Evolutionary conservation across 2,329 filamentous ascomycete species (phyloP), one percentile per base, ranked within the genome.

Genomic region (Stagonosporopsis tanaceti): DNA sequence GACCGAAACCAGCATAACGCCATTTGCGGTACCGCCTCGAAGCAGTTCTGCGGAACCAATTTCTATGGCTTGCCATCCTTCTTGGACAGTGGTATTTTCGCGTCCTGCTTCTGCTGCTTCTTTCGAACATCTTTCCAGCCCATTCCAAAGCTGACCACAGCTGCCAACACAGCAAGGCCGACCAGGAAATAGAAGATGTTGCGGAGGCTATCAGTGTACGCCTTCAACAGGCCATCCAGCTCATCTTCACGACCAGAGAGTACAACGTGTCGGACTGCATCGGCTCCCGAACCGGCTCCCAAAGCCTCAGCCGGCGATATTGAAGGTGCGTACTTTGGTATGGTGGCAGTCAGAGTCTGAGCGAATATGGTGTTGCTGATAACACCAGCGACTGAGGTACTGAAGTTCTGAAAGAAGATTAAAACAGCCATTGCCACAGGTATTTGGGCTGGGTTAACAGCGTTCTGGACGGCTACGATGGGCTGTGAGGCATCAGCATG

Each of bases 331-430:
- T 71, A 68, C 17, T 50, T 48, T 0, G 39, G 28, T 2, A 73
- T 44, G 6, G 47, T 50, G 4, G 55, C 53, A 4, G 41, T 53
- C 2, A 74, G 55, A 1, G 63, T 66, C 38, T 73, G 63, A 11
- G 66, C 52, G 28, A 74, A 72, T 30, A 73, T 65, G 1, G 65
- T 63, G 38, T 67, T 72, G 24, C 68, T 70, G 8, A 73, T 58
- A 4, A 74, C 65, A 14, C 75, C 61, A 37, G 63, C 71, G 6
- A 72, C 62, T 0, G 77, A 66, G 2, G 53, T 69, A 15, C 71
- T 66, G 4, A 79, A 65, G 47, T 75, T 76, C 50, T 78, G 76
- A 32, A 63, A 50, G 59, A 79, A 78, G 25, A 77, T 64, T 3
- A 78, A 48, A 8, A 73, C 59, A 4, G 76, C 66, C 44, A 74